Conservation (phyloP, 257 asterid genomes). For the Plantago elongata region DNA sequence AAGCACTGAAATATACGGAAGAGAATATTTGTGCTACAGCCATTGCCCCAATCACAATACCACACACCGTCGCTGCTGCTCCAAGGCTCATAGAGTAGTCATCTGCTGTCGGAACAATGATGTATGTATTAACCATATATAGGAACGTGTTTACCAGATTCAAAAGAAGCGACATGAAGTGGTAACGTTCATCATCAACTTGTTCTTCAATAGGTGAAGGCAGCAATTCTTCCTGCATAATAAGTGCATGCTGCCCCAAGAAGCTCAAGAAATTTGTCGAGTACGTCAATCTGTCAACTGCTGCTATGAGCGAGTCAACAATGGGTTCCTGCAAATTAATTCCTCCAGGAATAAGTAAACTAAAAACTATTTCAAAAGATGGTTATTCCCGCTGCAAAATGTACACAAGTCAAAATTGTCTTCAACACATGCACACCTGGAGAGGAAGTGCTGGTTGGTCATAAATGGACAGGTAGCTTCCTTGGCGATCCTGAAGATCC, state of each 20-base stretch:
- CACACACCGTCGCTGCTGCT: constrained; percentile 98
- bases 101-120: constrained; percentile 98
- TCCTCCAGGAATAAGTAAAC: constrained; percentile 19
- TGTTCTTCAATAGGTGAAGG: constrained; percentile 61
- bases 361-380: neutral
- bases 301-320: constrained; percentile 74
- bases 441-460: constrained; percentile 83
- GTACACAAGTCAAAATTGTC: constrained; percentile 5
- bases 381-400: neutral
- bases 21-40: constrained; percentile 97
- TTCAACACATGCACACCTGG: constrained; percentile 42
- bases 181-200: constrained; percentile 72
- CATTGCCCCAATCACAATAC: constrained; percentile 93
- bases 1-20: constrained; percentile 97
- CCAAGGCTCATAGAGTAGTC: constrained; percentile 96
- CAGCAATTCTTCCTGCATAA: constrained; percentile 91
- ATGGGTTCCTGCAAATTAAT: constrained; percentile 70
- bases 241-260: constrained; percentile 96
- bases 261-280: constrained; percentile 87
- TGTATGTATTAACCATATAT: constrained; percentile 95
- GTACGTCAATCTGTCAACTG: constrained; percentile 75
- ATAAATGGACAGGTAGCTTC: constrained; percentile 94
- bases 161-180: constrained; percentile 82
- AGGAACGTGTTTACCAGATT: constrained; percentile 95
- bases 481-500: constrained; percentile 93